Conservation (phyloP, 176 grass and related monocot species). For the Ensete ventricosum region DNA sequence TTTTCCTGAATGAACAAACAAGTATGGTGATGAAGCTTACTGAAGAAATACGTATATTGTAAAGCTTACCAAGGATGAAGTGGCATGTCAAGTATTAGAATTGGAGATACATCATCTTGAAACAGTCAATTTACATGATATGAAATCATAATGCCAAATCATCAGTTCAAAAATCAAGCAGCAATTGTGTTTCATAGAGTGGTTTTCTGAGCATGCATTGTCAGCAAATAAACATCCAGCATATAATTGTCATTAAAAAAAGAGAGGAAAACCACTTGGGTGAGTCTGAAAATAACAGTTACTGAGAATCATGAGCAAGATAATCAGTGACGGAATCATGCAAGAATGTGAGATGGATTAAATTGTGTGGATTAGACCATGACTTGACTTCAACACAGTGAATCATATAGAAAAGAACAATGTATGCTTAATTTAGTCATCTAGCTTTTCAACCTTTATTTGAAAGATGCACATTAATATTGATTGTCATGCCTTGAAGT, state of each 20-base stretch:
- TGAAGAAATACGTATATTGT: neutral
- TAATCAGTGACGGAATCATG: no score
- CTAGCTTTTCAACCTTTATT: no score
- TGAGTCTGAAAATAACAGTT: no score
- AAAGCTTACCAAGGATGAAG: neutral
- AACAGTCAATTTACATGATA: neutral
- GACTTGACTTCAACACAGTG: neutral
- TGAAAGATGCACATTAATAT: no score
- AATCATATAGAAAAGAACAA: neutral
- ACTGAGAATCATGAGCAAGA: no score
- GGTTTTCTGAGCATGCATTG: neutral
- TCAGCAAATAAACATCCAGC: neutral
- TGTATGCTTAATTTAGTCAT: no score
- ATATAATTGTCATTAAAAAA: neutral
- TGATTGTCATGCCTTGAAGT: no score
- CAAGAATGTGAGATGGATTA: no score
- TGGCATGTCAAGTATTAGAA: neutral
- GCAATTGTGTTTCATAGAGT: neutral
- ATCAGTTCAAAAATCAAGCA: neutral
- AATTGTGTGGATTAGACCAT: no score
- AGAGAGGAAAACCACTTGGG: no score
- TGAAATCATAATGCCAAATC: neutral
- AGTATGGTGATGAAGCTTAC: neutral
- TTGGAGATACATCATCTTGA: neutral
- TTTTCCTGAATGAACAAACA: conserved; percentile 37